Evolutionary conservation across 129 eudicot genomes (phyloP).

Genomic region (Kitagawia praeruptora): DNA sequence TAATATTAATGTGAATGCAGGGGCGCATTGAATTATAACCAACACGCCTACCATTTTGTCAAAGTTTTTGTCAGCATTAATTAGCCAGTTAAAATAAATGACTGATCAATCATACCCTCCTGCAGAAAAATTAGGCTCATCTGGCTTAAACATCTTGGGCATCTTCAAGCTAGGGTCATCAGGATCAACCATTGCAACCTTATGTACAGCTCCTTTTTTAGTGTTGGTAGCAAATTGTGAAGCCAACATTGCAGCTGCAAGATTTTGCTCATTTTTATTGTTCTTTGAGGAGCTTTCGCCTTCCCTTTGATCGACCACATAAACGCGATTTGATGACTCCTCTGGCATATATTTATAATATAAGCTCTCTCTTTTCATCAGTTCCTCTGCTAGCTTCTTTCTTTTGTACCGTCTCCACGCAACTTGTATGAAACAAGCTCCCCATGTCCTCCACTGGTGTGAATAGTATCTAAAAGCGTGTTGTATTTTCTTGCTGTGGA

Average conservation of each 20-base stretch:
- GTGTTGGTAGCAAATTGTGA: constrained; percentile 65
- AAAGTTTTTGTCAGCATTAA: no score
- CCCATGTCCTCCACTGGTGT: constrained; percentile 74
- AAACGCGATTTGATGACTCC: neutral
- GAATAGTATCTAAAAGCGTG: constrained; percentile 71
- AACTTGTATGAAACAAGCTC: constrained; percentile 55
- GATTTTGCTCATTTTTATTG: neutral
- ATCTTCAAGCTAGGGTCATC: constrained; percentile 28
- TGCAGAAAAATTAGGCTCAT: constrained; percentile 53
- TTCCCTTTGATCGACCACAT: neutral
- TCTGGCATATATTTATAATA: constrained; percentile 11
- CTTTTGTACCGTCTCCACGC: constrained; percentile 53
- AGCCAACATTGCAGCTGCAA: constrained; percentile 12
- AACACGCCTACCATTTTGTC: no score
- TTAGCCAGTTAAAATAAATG: neutral
- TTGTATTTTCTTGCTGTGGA: constrained; percentile 73
- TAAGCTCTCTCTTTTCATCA: constrained; percentile 30
- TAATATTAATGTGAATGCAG: no score
- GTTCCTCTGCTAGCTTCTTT: constrained; percentile 46
- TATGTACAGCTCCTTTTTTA: constrained; percentile 34
- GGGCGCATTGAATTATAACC: no score
- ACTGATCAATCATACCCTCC: constrained; percentile 7
- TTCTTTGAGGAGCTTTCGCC: neutral
- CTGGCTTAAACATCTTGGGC: constrained; percentile 62
- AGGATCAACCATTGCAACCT: constrained; percentile 18